Percentiles rank a stretch among this genome's conserved stretches.
These are phyloP conservation scores for Boletus bicolor DNA, from an alignment of 768 basidiomycete genomes.

Conservation along the genomic window DNA sequence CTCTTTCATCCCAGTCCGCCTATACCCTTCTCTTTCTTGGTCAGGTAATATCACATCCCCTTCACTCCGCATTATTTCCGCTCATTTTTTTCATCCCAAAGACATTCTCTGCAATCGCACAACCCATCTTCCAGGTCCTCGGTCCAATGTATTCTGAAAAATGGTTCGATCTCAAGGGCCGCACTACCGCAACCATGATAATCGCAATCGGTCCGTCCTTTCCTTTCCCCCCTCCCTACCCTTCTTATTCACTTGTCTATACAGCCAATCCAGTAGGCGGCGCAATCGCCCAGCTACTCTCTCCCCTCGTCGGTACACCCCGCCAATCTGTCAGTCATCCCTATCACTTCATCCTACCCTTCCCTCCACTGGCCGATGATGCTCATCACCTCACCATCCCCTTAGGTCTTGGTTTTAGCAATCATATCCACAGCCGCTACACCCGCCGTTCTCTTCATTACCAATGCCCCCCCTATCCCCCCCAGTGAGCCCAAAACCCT, in stretches of 20 bases:
- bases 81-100: constrained; percentile 23
- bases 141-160: constrained; percentile 79
- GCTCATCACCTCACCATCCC: not conserved
- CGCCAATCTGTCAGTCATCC: constrained; percentile 55
- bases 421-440: constrained; percentile 63
- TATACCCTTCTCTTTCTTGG: constrained; percentile 70
- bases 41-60: constrained; percentile 45
- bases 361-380: not conserved
- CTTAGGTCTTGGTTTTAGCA: constrained; percentile 65
- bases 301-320: constrained; percentile 55
- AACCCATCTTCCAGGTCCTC: constrained; percentile 73
- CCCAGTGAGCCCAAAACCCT: constrained; percentile 52
- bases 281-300: constrained; percentile 70
- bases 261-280: constrained; percentile 72
- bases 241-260: not conserved
- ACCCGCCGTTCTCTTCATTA: constrained; percentile 59
- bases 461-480: constrained; percentile 64
- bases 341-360: not conserved
- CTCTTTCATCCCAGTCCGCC: constrained; percentile 47
- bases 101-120: constrained; percentile 62
- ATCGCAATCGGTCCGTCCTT: constrained; percentile 41
- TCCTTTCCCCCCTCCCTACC: not conserved
- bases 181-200: constrained; percentile 76
- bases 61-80: not conserved
- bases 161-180: constrained; percentile 75